These are phyloP conservation scores for Leptodontidium sp. DNA, from an alignment of 2,329 filamentous ascomycete genomes.

Conservation along the genomic window DNA sequence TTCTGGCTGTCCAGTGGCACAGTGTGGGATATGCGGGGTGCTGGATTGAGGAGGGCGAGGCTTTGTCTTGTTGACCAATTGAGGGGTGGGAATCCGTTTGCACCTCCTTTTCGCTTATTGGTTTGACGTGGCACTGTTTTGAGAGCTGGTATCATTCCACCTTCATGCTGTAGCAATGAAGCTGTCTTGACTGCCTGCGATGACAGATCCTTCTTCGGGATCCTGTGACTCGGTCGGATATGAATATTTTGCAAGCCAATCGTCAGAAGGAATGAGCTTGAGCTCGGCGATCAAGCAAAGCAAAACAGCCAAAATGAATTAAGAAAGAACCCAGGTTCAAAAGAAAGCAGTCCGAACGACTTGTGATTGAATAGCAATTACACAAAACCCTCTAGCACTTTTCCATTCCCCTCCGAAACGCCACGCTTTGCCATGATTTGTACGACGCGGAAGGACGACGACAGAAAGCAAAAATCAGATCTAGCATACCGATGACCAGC, in stretches of 20 bases:
- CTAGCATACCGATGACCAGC: too few relatives aligned
- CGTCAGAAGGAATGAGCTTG: too few relatives aligned
- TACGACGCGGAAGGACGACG: not conserved
- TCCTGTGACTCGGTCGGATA: too few relatives aligned
- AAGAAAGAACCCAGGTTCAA: slow-evolving; percentile 44
- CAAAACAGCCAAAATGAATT: slow-evolving; percentile 47
- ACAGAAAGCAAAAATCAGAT: not conserved
- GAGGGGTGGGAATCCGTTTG: not conserved
- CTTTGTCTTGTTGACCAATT: slow-evolving; percentile 10
- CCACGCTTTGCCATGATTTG: slow-evolving; percentile 3
- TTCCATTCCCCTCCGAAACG: slow-evolving; percentile 22
- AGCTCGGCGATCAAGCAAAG: too few relatives aligned
- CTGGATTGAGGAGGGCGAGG: slow-evolving; percentile 7
- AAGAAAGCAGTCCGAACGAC: too few relatives aligned
- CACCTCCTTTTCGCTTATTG: not conserved
- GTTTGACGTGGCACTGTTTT: not conserved
- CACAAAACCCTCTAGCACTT: slow-evolving; percentile 39
- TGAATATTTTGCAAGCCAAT: too few relatives aligned
- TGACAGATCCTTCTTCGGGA: too few relatives aligned
- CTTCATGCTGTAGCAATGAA: too few relatives aligned
- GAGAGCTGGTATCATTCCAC: slow-evolving; percentile 31
- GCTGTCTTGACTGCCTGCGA: too few relatives aligned
- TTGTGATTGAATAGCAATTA: slow-evolving; percentile 11
- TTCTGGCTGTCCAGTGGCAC: not conserved
- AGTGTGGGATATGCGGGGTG: slow-evolving; percentile 1